Percentiles rank a stretch among this genome's conserved stretches.
These are phyloP conservation scores for Alternaria brassicicola DNA, from an alignment of 2,329 filamentous ascomycete genomes.

Conservation along the genomic window DNA sequence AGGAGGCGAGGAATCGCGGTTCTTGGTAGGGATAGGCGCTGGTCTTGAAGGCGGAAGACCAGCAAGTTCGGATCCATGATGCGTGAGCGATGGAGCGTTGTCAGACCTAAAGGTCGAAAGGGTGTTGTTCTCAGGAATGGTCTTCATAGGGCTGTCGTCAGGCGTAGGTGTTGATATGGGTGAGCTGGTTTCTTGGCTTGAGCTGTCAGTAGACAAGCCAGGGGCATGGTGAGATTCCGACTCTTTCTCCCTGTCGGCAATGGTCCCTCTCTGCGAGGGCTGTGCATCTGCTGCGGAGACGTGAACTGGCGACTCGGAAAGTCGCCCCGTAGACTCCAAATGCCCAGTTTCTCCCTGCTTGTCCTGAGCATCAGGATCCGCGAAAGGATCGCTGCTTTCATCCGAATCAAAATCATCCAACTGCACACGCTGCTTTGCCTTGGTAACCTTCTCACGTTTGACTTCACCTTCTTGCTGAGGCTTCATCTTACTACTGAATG, in stretches of 20 bases:
- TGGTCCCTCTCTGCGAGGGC: conserved; percentile 36
- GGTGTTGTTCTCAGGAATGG: conserved; percentile 32
- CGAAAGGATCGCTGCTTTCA: conserved; percentile 55
- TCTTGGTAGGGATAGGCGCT: conserved; percentile 42
- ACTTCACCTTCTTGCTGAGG: conserved; percentile 52
- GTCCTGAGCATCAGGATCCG: conserved; percentile 46
- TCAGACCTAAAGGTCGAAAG: conserved; percentile 25
- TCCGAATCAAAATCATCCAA: conserved; percentile 73
- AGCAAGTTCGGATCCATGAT: conserved; percentile 23
- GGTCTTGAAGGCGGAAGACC: conserved; percentile 44
- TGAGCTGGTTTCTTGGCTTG: conserved; percentile 65
- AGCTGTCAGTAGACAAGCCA: conserved; percentile 71
- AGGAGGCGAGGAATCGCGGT: conserved; percentile 34
- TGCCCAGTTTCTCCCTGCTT: conserved; percentile 25
- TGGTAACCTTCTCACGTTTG: conserved; percentile 63
- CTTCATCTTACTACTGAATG: conserved; percentile 37
- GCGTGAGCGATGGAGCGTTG: conserved; percentile 32
- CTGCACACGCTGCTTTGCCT: conserved; percentile 67
- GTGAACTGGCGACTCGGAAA: conserved; percentile 72
- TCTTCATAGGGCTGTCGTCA: conserved; percentile 40
- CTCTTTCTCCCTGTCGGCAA: conserved; percentile 32
- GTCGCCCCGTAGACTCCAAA: conserved; percentile 36
- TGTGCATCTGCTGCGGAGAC: conserved; percentile 63
- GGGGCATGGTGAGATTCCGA: conserved; percentile 58
- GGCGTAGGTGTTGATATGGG: conserved; percentile 46